Conservation (phyloP, 805 yeast genomes). For the Starmerella stellata region DNA sequence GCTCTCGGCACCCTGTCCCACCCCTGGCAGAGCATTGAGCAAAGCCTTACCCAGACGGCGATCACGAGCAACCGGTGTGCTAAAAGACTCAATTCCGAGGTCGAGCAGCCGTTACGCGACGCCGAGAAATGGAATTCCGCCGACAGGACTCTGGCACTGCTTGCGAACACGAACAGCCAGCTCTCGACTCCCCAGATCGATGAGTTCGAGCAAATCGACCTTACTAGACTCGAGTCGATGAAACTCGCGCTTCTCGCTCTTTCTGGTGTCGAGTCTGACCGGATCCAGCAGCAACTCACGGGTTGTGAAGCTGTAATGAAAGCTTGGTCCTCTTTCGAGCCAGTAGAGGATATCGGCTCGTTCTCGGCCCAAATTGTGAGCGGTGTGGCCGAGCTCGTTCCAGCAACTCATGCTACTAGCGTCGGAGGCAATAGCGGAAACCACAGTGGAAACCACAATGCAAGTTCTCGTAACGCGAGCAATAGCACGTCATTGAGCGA, state of each 20-base stretch:
- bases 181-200: conserved; percentile 32
- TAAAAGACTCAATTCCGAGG: conserved; percentile 24
- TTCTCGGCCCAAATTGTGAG: conserved; percentile 28
- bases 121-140: conserved; percentile 27
- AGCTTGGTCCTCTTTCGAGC: conserved; percentile 44
- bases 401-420: not conserved
- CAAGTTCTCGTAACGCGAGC: conserved; percentile 1
- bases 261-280: conserved; percentile 42
- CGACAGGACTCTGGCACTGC: conserved; percentile 7
- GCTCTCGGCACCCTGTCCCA: conserved; percentile 20
- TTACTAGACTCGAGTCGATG: conserved; percentile 38
- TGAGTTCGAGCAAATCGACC: conserved; percentile 30
- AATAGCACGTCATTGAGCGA: not conserved
- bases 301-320: conserved; percentile 49
- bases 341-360: conserved; percentile 40
- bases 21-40: conserved; percentile 17
- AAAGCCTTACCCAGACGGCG: conserved; percentile 20
- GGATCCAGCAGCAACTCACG: conserved; percentile 28
- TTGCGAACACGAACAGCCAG: conserved; percentile 1
- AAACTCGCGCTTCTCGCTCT: conserved; percentile 50
- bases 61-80: conserved; percentile 22
- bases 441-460: not conserved
- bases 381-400: conserved; percentile 14
- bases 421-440: not conserved
- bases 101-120: conserved; percentile 24